Percentiles rank a stretch among this genome's conserved stretches.
phyloP scores from a whole-genome alignment of 768 basidiomycete species.

The Chiua virens region DNA sequence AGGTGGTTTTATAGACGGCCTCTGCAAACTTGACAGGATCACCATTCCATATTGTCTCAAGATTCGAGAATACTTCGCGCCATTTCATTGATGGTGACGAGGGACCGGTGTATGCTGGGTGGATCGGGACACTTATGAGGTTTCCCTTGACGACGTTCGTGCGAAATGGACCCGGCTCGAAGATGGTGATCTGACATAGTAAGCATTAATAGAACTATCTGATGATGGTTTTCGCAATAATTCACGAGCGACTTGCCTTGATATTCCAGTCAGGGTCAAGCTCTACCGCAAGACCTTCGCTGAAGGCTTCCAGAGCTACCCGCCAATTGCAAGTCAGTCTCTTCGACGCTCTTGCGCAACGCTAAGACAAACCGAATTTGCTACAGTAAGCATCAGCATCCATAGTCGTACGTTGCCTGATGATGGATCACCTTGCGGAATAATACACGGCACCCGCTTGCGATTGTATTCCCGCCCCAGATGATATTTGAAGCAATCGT shows the following conservation, averaged over 20 bases:
- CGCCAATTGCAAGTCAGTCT: neutral
- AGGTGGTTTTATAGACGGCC: constrained; percentile 1
- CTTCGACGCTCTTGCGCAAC: neutral
- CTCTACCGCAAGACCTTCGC: constrained; percentile 13
- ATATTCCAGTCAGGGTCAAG: constrained; percentile 25
- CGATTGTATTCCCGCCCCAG: constrained; percentile 29
- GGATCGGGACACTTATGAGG: neutral
- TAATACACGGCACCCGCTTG: constrained; percentile 15
- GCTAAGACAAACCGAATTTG: constrained; percentile 13
- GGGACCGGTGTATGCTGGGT: constrained; percentile 14
- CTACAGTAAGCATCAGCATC: constrained; percentile 4
- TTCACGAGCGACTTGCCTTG: constrained; percentile 3
- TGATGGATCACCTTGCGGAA: constrained; percentile 16
- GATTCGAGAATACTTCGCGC: neutral
- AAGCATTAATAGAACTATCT: too few species aligned
- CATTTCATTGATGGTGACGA: neutral
- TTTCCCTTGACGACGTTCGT: neutral
- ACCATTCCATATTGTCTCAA: neutral
- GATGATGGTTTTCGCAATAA: neutral
- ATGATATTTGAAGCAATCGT: constrained; percentile 38
- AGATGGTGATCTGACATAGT: constrained; percentile 1
- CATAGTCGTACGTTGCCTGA: neutral
- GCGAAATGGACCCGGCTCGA: constrained; percentile 1
- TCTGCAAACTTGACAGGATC: constrained; percentile 19
- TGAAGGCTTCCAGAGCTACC: constrained; percentile 13